These are phyloP conservation scores for Lotmaria passim DNA, from an alignment of 208 protist genomes.

Conservation along the genomic window DNA sequence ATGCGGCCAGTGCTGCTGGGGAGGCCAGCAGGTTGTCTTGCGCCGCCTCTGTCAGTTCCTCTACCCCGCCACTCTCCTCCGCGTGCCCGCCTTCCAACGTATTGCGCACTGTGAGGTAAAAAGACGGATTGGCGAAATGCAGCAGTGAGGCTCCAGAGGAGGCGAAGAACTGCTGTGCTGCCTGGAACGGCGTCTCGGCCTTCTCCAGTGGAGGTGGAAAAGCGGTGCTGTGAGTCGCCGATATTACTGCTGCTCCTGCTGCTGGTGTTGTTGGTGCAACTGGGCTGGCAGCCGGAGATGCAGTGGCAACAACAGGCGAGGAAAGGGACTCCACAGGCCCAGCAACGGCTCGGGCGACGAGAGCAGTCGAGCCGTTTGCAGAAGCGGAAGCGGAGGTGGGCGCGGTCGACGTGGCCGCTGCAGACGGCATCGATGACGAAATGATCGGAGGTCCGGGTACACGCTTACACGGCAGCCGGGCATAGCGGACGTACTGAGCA, in stretches of 20 bases:
- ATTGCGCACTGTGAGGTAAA: conserved; percentile 21
- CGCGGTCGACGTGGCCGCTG: not conserved
- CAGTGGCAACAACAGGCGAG: not conserved
- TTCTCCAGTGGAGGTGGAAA: not conserved
- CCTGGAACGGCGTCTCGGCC: conserved; percentile 15
- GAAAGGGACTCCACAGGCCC: not conserved
- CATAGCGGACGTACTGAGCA: conserved; percentile 15
- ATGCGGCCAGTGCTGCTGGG: not conserved
- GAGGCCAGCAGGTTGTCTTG: conserved; percentile 29
- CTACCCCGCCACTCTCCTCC: not conserved
- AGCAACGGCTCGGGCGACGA: not conserved
- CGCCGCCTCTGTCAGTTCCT: conserved; percentile 19
- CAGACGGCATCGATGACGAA: not conserved
- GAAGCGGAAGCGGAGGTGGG: not conserved
- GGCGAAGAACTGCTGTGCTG: conserved; percentile 26
- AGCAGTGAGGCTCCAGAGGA: conserved; percentile 32
- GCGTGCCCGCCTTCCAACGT: conserved; percentile 4
- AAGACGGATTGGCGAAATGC: conserved; percentile 15
- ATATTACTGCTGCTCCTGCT: not conserved
- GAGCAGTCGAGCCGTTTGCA: not conserved
- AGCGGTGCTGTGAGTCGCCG: not conserved
- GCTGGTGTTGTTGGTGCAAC: not conserved
- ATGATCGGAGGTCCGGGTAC: conserved; percentile 26
- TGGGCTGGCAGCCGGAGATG: not conserved
- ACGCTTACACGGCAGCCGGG: conserved; percentile 18